Conservation (phyloP, 2,329 filamentous ascomycete genomes). For the Apiospora saccharicola region DNA sequence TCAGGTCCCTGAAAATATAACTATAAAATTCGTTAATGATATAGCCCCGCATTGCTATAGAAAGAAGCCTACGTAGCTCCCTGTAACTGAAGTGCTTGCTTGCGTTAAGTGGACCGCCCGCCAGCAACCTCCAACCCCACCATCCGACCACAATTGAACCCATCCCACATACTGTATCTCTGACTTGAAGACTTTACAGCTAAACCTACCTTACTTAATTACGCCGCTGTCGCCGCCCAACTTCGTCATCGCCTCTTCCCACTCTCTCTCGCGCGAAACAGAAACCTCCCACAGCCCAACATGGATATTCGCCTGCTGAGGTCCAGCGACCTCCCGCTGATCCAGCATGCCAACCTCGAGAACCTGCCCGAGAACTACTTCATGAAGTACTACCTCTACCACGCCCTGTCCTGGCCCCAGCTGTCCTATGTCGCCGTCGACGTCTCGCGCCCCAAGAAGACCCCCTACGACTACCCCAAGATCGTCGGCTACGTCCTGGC, state of each 20-base stretch:
- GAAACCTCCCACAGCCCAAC: slow-evolving; percentile 37
- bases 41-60: not conserved
- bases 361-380: slow-evolving; percentile 99
- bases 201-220: not conserved
- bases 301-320: slow-evolving; percentile 94
- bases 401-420: slow-evolving; percentile 97
- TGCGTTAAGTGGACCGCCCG: not conserved
- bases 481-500: slow-evolving; percentile 99
- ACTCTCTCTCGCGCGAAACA: not conserved
- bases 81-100: not conserved
- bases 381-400: slow-evolving; percentile 99
- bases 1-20: not conserved
- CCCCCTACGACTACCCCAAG: slow-evolving; percentile 89
- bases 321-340: slow-evolving; percentile 84
- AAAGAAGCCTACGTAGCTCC: not conserved
- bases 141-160: slow-evolving; percentile 17
- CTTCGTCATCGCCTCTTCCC: not conserved
- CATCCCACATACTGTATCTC: not conserved
- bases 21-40: not conserved
- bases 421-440: slow-evolving; percentile 97
- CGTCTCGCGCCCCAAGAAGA: slow-evolving; percentile 78
- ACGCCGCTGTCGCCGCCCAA: not conserved
- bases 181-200: slow-evolving; percentile 5
- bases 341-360: slow-evolving; percentile 98
- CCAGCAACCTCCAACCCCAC: slow-evolving; percentile 9